Conservation (phyloP, 2,329 filamentous ascomycete genomes). For the Aspergillus sp. region DNA sequence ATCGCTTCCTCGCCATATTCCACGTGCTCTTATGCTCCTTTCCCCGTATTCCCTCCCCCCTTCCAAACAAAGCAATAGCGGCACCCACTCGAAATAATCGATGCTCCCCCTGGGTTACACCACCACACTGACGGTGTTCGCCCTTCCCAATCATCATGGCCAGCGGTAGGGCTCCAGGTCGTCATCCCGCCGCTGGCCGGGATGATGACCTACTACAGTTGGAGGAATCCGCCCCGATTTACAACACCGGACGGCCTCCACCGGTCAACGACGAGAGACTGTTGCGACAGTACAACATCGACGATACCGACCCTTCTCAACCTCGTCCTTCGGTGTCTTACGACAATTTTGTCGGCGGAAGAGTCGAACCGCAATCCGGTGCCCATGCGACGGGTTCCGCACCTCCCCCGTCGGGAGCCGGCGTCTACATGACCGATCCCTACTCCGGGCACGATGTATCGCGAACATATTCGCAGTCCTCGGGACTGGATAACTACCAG, state of each 20-base stretch:
- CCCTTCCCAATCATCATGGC: slow-evolving; percentile 42
- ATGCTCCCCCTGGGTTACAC: slow-evolving; percentile 41
- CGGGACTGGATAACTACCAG: slow-evolving; percentile 82
- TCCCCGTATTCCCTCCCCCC: neutral
- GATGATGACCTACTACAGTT: slow-evolving; percentile 46
- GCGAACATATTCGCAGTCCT: slow-evolving; percentile 69
- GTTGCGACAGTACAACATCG: slow-evolving; percentile 70
- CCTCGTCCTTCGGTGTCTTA: slow-evolving; percentile 86
- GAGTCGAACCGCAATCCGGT: slow-evolving; percentile 51
- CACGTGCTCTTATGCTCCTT: slow-evolving; percentile 3
- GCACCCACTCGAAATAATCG: slow-evolving; percentile 24
- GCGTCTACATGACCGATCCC: slow-evolving; percentile 37
- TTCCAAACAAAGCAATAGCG: slow-evolving; percentile 5
- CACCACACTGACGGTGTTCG: slow-evolving; percentile 34
- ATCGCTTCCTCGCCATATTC: slow-evolving; percentile 10
- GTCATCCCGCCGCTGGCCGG: slow-evolving; percentile 45
- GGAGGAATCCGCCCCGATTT: slow-evolving; percentile 48
- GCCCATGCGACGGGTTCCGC: slow-evolving; percentile 44
- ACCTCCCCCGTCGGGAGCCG: slow-evolving; percentile 29
- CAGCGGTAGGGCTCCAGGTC: slow-evolving; percentile 56
- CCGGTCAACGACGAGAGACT: slow-evolving; percentile 80
- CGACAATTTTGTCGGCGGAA: slow-evolving; percentile 84
- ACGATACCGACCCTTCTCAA: slow-evolving; percentile 62
- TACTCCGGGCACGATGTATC: slow-evolving; percentile 38
- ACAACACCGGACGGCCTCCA: slow-evolving; percentile 73